Conservation (phyloP, 257 asterid genomes). For the Orobanche coerulescens region DNA sequence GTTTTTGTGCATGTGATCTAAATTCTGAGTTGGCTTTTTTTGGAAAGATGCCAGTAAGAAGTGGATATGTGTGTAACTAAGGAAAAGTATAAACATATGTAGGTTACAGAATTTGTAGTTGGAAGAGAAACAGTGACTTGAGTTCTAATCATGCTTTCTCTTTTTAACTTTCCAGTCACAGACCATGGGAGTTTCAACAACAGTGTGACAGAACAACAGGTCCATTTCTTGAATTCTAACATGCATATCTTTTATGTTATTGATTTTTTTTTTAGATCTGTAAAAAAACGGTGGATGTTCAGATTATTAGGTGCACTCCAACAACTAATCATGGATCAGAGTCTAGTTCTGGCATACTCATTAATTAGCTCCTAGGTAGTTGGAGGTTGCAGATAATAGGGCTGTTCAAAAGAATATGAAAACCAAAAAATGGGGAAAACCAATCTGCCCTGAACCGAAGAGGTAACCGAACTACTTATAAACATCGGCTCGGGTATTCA, state of each 20-base stretch:
- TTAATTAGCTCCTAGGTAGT: background rate
- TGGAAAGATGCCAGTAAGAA: conserved; percentile 1
- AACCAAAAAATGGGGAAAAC: too few species aligned
- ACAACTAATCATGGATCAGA: background rate
- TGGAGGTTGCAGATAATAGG: background rate
- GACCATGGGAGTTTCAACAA: conserved; percentile 82
- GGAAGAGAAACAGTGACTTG: conserved; percentile 14
- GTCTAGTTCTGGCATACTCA: background rate
- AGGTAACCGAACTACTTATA: too few species aligned
- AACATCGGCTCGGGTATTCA: too few species aligned
- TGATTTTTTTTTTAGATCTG: conserved; percentile 9
- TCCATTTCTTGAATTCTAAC: conserved; percentile 19
- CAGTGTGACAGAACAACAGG: conserved; percentile 80
- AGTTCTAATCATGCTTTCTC: conserved; percentile 11
- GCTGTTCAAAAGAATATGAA: too few species aligned
- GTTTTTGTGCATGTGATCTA: conserved; percentile 9
- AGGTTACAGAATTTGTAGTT: conserved; percentile 7
- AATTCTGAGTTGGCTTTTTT: conserved; percentile 6
- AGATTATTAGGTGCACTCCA: conserved; percentile 12
- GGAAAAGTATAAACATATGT: conserved; percentile 13
- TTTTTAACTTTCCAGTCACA: conserved; percentile 32
- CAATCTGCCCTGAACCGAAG: too few species aligned
- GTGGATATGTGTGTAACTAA: conserved; percentile 10
- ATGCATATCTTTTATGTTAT: conserved; percentile 1
- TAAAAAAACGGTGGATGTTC: background rate